These are phyloP conservation scores for Mycosarcoma maydis DNA, from an alignment of 1,284 basidiomycete genomes.

Conservation along the genomic window DNA sequence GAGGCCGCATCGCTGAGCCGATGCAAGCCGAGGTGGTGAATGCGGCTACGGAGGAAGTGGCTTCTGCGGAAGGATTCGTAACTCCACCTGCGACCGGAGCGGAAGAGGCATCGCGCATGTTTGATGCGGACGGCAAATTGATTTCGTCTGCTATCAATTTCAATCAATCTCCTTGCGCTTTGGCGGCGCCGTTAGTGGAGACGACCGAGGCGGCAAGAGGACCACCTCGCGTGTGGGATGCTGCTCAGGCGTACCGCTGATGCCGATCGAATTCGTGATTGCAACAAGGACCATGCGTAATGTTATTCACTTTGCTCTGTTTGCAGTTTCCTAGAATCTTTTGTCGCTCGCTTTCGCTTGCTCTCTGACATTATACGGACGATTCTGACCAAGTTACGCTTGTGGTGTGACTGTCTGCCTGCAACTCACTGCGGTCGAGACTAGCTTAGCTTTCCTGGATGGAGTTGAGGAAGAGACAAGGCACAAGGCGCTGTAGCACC, in stretches of 20 bases:
- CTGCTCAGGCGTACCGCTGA: constrained; percentile 37
- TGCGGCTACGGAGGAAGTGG: constrained; percentile 10
- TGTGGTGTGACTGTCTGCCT: too few relatives aligned
- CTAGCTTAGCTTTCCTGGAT: too few relatives aligned
- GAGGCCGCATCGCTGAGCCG: constrained; percentile 29
- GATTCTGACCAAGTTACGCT: too few relatives aligned
- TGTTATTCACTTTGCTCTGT: too few relatives aligned
- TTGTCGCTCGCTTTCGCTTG: too few relatives aligned
- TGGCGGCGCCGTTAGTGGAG: not conserved
- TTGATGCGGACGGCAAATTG: constrained; percentile 26
- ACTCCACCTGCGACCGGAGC: constrained; percentile 8
- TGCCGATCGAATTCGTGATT: too few relatives aligned
- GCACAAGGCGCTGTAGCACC: too few relatives aligned
- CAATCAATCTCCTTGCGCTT: constrained; percentile 6
- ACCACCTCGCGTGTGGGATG: constrained; percentile 30
- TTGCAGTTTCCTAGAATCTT: too few relatives aligned
- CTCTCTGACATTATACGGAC: too few relatives aligned
- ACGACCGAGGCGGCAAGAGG: not conserved
- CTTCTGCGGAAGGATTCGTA: constrained; percentile 5
- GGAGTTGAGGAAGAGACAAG: too few relatives aligned
- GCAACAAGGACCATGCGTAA: too few relatives aligned
- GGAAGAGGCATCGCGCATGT: constrained; percentile 8
- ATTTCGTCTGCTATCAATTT: constrained; percentile 25
- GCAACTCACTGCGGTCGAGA: too few relatives aligned
- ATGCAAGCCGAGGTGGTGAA: constrained; percentile 48